Evolutionary conservation across 1,139 yeast genomes (phyloP), one percentile per base, ranked within the genome.

Genomic region (Sugiyamaella pinicola): DNA sequence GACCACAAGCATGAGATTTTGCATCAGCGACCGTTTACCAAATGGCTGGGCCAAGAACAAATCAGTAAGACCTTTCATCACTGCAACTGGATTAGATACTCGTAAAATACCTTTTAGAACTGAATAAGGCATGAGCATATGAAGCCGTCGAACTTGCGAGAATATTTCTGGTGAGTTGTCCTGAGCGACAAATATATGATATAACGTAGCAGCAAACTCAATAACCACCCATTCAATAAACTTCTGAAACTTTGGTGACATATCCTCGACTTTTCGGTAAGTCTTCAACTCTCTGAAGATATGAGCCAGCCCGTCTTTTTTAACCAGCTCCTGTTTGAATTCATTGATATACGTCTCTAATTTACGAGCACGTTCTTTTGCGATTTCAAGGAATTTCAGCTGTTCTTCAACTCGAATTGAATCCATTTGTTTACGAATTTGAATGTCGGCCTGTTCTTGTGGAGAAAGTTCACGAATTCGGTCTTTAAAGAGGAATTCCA

Each of bases 41-140:
- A 84, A 82, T 31, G 95, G 84, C 61, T 85, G 89, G 18, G 90
- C 87, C 69, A 91, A 79, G 57, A 91, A 81, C 54, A 91, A 67
- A 64, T 89, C 96, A 29, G 90, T 77, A 63, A 90, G 55, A 22
- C 86, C 82, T 54, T 90, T 85, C 72, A 88, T 81, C 37, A 91
- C 83, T 48, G 86, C 81, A 70, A 89, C 82, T 2, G 98, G 98
- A 64, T 91, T 91, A 1, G 97, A 87, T 59, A 84, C 83, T 62
- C 82, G 78, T 60, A 91, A 70, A 29, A 91, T 84, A 15, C 88
- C 88, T 49, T 84, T 83, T 68, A 90, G 80, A 45, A 90, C 66
- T 1, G 79, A 73, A 66, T 90, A 90, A 0, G 97, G 98, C 71
- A 90, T 81, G 55, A 87, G 65, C 31, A 77, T 71, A 69, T 91